Evolutionary conservation across 306 rosid genomes (phyloP), one percentile per base, ranked within the genome.

Genomic region (Vicia faba): DNA sequence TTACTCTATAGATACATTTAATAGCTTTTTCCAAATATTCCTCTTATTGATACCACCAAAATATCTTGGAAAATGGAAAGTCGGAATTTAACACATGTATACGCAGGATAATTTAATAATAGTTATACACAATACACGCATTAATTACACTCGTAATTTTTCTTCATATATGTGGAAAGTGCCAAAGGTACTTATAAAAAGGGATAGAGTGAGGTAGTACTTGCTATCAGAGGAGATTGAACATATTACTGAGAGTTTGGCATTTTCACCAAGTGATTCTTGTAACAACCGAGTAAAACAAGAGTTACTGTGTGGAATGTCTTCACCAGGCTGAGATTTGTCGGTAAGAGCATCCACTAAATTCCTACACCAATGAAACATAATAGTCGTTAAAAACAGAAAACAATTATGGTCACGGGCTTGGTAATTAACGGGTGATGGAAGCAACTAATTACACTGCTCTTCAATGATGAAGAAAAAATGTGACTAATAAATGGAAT

Each of bases 241-340:
- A 68, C 96, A 95, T 44, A 90, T 84, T 25, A 88, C 87, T 55
- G 96, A 85, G 68, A 91, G 81, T 75, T 85, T 90, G 51, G 89
- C 80, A 81, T 88, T 95, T 76, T 95, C 95, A 38, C 89, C 92
- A 68, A 95, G 81, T 62, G 95, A 75, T 55, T 86, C 92, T 64
- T 75, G 77, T 50, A 95, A 78, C 72, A 95, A 70, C 69, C 68
- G 85, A 19, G 96, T 85, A 72, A 90, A 85, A 76, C 86, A 85
- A 46, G 84, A 91, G 49, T 82, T 73, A 65, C 68, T 72, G 59
- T 59, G 71, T 48, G 76, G 57, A 12, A 35, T 46, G 39, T 82
- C 92, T 75, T 82, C 91, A 43, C 61, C 83, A 68, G 78, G 69
- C 53, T 39, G 74, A 61, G 82, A 75, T 25, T 45, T 85, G 28